These are phyloP conservation scores for Grammothele lineata DNA, from an alignment of 768 basidiomycete species.

Conservation along the genomic window DNA sequence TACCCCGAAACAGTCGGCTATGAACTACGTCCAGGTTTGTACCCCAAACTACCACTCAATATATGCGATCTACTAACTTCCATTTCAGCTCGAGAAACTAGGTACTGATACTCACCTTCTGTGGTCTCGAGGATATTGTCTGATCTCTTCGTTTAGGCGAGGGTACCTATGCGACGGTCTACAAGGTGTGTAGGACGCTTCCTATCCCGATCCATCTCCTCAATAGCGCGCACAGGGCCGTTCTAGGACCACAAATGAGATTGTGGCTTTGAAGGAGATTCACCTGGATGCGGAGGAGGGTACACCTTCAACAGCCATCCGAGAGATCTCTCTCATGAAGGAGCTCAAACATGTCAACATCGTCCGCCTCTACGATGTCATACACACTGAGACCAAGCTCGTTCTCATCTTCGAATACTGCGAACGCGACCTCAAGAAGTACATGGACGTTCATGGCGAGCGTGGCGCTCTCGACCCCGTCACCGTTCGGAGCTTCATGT, in stretches of 20 bases:
- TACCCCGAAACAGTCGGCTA: slow-evolving; percentile 19
- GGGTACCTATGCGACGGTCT: slow-evolving; percentile 96
- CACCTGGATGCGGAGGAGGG: slow-evolving; percentile 99
- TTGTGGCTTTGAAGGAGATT: slow-evolving; percentile 98
- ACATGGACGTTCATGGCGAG: slow-evolving; percentile 98
- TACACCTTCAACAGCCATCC: slow-evolving; percentile 96
- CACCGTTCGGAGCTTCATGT: slow-evolving; percentile 95
- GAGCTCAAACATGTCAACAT: slow-evolving; percentile 99
- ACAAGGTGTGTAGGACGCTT: slow-evolving; percentile 77
- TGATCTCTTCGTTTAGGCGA: slow-evolving; percentile 47
- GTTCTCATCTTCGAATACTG: slow-evolving; percentile 98
- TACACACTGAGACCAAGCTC: slow-evolving; percentile 97
- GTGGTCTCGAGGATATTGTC: too few species aligned
- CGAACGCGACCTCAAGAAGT: slow-evolving; percentile 97
- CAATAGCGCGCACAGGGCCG: slow-evolving; percentile 56
- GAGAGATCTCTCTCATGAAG: slow-evolving; percentile 99
- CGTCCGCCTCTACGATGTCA: slow-evolving; percentile 96
- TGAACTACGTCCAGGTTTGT: slow-evolving; percentile 59
- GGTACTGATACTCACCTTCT: slow-evolving; percentile 27
- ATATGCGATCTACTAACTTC: not conserved
- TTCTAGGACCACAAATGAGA: slow-evolving; percentile 96
- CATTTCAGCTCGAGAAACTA: slow-evolving; percentile 77
- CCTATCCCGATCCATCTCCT: too few species aligned
- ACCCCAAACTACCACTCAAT: too few species aligned
- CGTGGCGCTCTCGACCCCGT: slow-evolving; percentile 88